Evolutionary conservation across 371 early-diverging fungal species (phyloP), one percentile per base, ranked within the genome.

Genomic region (Batkoa obscura): DNA sequence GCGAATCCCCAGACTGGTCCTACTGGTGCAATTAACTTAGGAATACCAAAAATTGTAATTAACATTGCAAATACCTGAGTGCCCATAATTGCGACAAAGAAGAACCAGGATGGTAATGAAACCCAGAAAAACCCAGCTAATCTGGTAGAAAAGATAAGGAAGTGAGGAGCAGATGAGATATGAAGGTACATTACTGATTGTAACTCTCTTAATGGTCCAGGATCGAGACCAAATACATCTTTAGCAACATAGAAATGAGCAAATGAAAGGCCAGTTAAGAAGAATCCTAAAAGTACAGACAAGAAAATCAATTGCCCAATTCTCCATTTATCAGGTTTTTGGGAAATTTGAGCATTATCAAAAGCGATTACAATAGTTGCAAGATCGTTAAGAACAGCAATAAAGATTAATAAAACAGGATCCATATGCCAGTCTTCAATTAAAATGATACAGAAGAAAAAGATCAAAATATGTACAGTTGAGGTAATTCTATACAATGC

Each of bases 101-200:
- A 93, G 34, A 74, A 66, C 70, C 72, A 72, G 17, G 83, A 82
- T 12, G 94, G 94, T 56, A 81, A 66, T 58, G 78, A 83, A 58
- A 77, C 79, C 83, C 85, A 93, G 73, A 88, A 89, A 68, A 80
- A 84, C 13, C 81, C 79, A n/a, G 83, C 74, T n/a, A 91, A 66
- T 59, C 94, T 80, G 8, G 94, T 94, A n/a, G 90, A 88, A 66
- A 94, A 94, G 66, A 94, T 94, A 33, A 89, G 86, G 72, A 94
- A 94, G 71, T 94, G 92, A 47, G 94, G 94, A 55, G 83, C 83
- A 10, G 81, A 85, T 8, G 86, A 86, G 58, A 88, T 80, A 63
- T 88, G 81, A 43, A 88, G 75, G 70, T 88, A 88, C 75, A 88
- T 85, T 69, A 88, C 75, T 48, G 83, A 73, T 61, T 83, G 67